phyloP scores from a whole-genome alignment of 768 basidiomycete species.

The Pleurotus sapidus region DNA sequence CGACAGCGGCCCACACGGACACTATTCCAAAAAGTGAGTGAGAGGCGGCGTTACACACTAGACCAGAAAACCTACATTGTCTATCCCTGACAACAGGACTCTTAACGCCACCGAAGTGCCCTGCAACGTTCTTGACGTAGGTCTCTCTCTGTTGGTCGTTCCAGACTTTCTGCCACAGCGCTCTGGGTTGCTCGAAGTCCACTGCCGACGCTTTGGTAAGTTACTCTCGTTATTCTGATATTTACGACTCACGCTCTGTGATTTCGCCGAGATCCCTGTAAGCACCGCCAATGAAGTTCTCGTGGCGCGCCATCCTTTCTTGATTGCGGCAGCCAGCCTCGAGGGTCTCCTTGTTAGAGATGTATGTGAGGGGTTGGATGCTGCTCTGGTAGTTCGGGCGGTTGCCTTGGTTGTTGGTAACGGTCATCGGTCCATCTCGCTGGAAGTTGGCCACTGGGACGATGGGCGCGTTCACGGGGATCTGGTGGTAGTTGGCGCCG shows the following conservation, averaged over 20 bases:
- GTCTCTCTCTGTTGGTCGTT: constrained; percentile 55
- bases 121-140: constrained; percentile 66
- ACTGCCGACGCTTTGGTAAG: constrained; percentile 34
- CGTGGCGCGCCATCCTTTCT: constrained; percentile 52
- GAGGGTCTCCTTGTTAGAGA: constrained; percentile 41
- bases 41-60: not conserved
- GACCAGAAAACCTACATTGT: constrained; percentile 50
- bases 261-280: constrained; percentile 69
- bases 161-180: constrained; percentile 67
- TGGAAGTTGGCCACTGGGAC: constrained; percentile 86
- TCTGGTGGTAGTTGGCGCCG: constrained; percentile 76
- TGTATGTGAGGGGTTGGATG: constrained; percentile 70
- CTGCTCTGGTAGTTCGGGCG: constrained; percentile 88
- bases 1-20: constrained; percentile 76
- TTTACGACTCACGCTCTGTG: constrained; percentile 64
- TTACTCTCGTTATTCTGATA: not conserved
- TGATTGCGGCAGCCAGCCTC: constrained; percentile 37
- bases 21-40: not conserved
- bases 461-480: constrained; percentile 84
- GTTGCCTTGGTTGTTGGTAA: constrained; percentile 69
- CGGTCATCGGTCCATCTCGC: constrained; percentile 71
- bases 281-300: constrained; percentile 72
- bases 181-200: constrained; percentile 84
- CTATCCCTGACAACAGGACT: constrained; percentile 54
- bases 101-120: constrained; percentile 62